Percentiles rank a stretch among this genome's conserved stretches.
phyloP scores from a whole-genome alignment of 345 rosid genomes.

The Salix suchowensis region DNA sequence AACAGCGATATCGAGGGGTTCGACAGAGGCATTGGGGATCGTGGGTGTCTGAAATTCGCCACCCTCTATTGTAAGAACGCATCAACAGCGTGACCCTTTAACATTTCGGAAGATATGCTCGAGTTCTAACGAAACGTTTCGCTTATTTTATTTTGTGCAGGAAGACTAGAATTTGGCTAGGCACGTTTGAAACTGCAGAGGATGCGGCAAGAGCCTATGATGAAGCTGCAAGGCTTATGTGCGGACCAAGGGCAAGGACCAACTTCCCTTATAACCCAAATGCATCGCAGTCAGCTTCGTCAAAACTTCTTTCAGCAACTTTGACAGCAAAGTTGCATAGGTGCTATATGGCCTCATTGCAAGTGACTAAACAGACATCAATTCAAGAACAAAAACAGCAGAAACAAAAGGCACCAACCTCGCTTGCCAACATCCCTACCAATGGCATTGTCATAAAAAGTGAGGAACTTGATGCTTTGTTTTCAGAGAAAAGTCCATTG shows the following conservation, averaged over 20 bases:
- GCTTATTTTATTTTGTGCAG: slow-evolving; percentile 31
- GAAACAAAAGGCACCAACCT: slow-evolving; percentile 18
- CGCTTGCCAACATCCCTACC: slow-evolving; percentile 10
- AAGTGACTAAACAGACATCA: slow-evolving; percentile 62
- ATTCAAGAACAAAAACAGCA: slow-evolving; percentile 21
- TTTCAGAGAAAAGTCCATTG: slow-evolving; percentile 30
- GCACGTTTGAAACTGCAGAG: slow-evolving; percentile 95
- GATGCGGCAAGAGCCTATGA: slow-evolving; percentile 96
- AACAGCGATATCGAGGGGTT: slow-evolving; percentile 92
- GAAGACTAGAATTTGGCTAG: slow-evolving; percentile 96
- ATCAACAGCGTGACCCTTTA: not conserved
- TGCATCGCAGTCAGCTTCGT: slow-evolving; percentile 57
- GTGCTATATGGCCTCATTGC: slow-evolving; percentile 94
- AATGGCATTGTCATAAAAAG: slow-evolving; percentile 25
- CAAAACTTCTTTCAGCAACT: slow-evolving; percentile 87
- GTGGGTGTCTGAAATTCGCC: slow-evolving; percentile 99
- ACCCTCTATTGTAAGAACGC: slow-evolving; percentile 72
- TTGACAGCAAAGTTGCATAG: slow-evolving; percentile 84
- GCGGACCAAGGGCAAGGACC: slow-evolving; percentile 90
- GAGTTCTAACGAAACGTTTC: slow-evolving; percentile 23
- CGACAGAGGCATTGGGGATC: slow-evolving; percentile 99
- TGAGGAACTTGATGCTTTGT: slow-evolving; percentile 15
- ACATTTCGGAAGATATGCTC: not conserved
- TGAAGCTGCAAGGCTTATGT: slow-evolving; percentile 97
- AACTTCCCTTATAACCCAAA: slow-evolving; percentile 85